These are phyloP conservation scores for Zymoseptoria passerinii DNA, from an alignment of 2,329 filamentous ascomycete genomes.

Conservation along the genomic window DNA sequence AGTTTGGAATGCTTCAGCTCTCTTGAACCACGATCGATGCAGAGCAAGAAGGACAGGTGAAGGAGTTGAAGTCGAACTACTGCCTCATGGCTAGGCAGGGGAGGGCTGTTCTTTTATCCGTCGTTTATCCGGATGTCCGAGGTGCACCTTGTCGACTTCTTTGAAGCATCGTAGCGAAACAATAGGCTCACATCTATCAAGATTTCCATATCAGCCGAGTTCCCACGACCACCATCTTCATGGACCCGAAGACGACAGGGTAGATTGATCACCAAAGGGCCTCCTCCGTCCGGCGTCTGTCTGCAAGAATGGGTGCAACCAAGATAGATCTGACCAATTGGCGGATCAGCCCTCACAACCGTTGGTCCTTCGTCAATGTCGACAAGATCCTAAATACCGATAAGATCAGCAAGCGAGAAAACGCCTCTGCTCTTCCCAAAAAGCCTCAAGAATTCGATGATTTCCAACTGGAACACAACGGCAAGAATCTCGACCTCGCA, in stretches of 20 bases:
- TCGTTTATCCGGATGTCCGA: neutral
- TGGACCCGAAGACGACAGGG: neutral
- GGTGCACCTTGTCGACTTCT: neutral
- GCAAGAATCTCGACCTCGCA: slow-evolving; percentile 6
- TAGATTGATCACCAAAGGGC: neutral
- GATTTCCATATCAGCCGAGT: too few species aligned
- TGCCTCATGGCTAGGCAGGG: too few species aligned
- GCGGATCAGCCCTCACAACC: slow-evolving; percentile 15
- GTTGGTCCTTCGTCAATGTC: slow-evolving; percentile 18
- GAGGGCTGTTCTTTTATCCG: neutral
- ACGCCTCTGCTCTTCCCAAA: neutral
- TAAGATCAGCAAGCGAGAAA: slow-evolving; percentile 6
- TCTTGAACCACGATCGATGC: too few species aligned
- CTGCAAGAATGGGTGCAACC: neutral
- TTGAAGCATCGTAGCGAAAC: too few species aligned
- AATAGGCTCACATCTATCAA: too few species aligned
- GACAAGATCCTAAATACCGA: slow-evolving; percentile 16
- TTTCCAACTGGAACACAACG: slow-evolving; percentile 11
- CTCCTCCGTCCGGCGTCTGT: neutral
- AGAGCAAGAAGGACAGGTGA: too few species aligned
- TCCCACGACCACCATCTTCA: too few species aligned
- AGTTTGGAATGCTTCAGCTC: too few species aligned
- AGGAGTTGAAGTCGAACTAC: too few species aligned
- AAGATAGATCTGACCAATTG: slow-evolving; percentile 16
- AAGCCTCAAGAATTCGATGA: slow-evolving; percentile 2